Conservation (phyloP, 164 flowering plant genomes). For the Stephania yunnanensis region DNA sequence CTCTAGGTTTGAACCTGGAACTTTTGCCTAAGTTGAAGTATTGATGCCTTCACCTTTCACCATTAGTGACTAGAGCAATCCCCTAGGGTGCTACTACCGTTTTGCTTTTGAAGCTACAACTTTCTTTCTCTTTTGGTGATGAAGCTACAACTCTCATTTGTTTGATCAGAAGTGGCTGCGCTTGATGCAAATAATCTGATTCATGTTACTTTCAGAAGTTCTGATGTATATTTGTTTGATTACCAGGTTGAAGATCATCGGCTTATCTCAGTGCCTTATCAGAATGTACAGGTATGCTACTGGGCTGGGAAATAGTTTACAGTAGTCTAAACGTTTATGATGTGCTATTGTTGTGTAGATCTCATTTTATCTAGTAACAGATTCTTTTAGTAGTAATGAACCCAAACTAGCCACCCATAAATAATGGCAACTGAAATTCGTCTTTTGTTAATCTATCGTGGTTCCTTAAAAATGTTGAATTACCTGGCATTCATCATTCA, state of each 20-base stretch:
- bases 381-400: neutral
- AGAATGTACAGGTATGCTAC: conserved; percentile 59
- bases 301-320: neutral
- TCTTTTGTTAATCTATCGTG: neutral
- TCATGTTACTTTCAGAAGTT: neutral
- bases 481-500: neutral
- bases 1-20: too few relatives aligned
- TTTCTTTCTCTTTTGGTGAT: too few relatives aligned
- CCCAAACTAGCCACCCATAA: neutral
- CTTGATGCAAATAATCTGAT: neutral
- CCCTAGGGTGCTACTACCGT: too few relatives aligned
- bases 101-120: too few relatives aligned
- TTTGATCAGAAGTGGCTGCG: neutral
- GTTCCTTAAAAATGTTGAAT: neutral
- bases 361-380: neutral
- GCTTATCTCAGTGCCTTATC: conserved; percentile 63
- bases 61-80: too few relatives aligned
- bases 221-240: conserved; percentile 14
- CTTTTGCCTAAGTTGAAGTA: too few relatives aligned
- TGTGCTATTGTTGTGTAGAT: neutral
- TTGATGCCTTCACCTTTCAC: too few relatives aligned
- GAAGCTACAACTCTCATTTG: neutral
- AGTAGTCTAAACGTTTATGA: neutral
- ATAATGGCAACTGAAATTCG: neutral
- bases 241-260: conserved; percentile 89